A percentile compares a stretch with the other conserved stretches of the same genome.
Evolutionary conservation across 352 stramenopile species (phyloP).

Genomic region (Phytophthora melonis): DNA sequence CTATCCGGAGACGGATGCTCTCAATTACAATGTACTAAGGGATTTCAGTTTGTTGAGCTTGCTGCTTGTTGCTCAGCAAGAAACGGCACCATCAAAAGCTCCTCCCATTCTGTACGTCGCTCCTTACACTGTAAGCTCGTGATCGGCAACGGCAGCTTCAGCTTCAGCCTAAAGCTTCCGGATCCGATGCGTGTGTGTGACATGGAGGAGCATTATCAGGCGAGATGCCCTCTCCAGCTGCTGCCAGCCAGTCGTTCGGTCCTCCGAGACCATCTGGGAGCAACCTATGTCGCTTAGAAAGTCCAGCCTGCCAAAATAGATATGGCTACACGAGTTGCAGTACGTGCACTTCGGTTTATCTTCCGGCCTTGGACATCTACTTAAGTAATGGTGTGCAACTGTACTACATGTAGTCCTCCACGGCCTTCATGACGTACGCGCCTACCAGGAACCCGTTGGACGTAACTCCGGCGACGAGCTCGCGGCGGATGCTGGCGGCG

Average conservation of each 20-base stretch:
- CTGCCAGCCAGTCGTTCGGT: constrained; percentile 28
- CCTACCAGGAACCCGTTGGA: constrained; percentile 47
- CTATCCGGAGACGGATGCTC: constrained; percentile 1
- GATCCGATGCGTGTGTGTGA: constrained; percentile 15
- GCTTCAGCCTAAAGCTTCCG: constrained; percentile 8
- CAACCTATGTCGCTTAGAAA: constrained; percentile 17
- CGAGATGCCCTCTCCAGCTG: constrained; percentile 20
- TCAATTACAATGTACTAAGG: neutral
- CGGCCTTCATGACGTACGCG: constrained; percentile 47
- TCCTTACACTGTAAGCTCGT: neutral
- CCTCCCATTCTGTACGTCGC: neutral
- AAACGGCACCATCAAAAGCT: neutral
- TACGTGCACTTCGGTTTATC: neutral
- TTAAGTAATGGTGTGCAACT: neutral
- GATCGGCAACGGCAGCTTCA: neutral
- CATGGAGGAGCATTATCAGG: constrained; percentile 35
- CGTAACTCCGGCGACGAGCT: constrained; percentile 51
- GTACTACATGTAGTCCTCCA: constrained; percentile 26
- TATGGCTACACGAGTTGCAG: constrained; percentile 30
- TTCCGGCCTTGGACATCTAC: too few species aligned
- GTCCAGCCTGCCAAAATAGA: constrained; percentile 1
- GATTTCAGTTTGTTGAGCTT: neutral
- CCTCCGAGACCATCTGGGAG: constrained; percentile 16
- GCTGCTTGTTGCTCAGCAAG: neutral
- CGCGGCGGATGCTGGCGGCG: constrained; percentile 38